Evolutionary conservation across 2,329 filamentous ascomycete genomes (phyloP).

Genomic region (Knufia fluminis): DNA sequence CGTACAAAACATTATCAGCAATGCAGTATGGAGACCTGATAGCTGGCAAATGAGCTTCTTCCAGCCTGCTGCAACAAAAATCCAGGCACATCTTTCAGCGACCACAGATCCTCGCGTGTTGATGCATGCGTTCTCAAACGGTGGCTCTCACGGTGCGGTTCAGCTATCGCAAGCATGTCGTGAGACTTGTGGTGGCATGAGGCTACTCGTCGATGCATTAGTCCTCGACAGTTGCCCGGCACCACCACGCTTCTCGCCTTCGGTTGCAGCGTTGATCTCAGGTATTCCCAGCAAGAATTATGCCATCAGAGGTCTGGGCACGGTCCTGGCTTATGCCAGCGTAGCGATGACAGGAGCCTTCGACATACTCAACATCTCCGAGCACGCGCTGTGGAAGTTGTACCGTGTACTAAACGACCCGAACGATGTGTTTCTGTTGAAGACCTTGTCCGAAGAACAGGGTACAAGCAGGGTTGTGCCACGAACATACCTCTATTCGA

Average conservation of each 20-base stretch:
- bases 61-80: constrained; percentile 33
- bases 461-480: constrained; percentile 31
- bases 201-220: constrained; percentile 40
- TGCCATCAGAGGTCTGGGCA: constrained; percentile 7
- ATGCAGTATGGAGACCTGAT: constrained; percentile 29
- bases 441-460: constrained; percentile 15
- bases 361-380: constrained; percentile 26
- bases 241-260: constrained; percentile 5
- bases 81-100: constrained; percentile 28
- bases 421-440: constrained; percentile 33
- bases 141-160: constrained; percentile 38
- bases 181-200: constrained; percentile 21
- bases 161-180: constrained; percentile 30
- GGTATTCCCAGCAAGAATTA: constrained; percentile 14
- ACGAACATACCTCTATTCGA: constrained; percentile 46
- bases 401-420: constrained; percentile 27
- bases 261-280: constrained; percentile 11
- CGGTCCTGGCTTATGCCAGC: constrained; percentile 20
- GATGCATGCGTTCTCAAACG: constrained; percentile 46
- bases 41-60: constrained; percentile 28
- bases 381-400: constrained; percentile 26
- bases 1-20: constrained; percentile 33
- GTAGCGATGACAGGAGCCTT: constrained; percentile 28
- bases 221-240: constrained; percentile 34
- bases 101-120: constrained; percentile 30